A percentile compares a stretch with the other conserved stretches of the same genome.
Conservation (phyloP, 2,329 filamentous ascomycete genomes). For the Penicillium sp. region DNA sequence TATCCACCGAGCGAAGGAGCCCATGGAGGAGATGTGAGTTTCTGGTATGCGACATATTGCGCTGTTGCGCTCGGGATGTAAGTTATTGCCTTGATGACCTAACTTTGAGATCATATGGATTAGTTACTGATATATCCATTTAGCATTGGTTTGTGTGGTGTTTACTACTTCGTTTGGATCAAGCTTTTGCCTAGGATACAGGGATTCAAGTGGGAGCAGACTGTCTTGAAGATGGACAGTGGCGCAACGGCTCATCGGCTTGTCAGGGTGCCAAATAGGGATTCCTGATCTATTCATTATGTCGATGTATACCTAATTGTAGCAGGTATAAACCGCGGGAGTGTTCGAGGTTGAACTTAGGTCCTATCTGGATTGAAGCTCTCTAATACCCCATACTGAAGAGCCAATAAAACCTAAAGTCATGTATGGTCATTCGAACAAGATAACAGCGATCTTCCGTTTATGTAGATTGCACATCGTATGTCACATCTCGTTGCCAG, state of each 20-base stretch:
- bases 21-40: slow-evolving; percentile 62
- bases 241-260: slow-evolving; percentile 50
- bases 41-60: slow-evolving; percentile 70
- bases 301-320: no score
- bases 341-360: no score
- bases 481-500: no score
- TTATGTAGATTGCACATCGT: no score
- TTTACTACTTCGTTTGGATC: slow-evolving; percentile 61
- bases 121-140: background rate
- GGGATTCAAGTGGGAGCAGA: slow-evolving; percentile 55
- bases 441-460: no score
- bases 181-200: slow-evolving; percentile 51
- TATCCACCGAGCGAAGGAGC: slow-evolving; percentile 60
- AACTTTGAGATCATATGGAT: background rate
- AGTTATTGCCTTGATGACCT: slow-evolving; percentile 32
- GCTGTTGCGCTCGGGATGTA: slow-evolving; percentile 62
- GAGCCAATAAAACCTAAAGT: no score
- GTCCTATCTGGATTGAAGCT: no score
- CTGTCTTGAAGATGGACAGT: slow-evolving; percentile 51
- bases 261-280: slow-evolving; percentile 50
- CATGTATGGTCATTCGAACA: no score
- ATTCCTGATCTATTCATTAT: background rate
- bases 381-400: no score
- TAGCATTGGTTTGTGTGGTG: slow-evolving; percentile 47
- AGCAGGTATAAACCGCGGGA: no score